Percentiles rank a stretch among this genome's conserved stretches.
Conservation (phyloP, 345 rosid species). For the Salix exigua region DNA sequence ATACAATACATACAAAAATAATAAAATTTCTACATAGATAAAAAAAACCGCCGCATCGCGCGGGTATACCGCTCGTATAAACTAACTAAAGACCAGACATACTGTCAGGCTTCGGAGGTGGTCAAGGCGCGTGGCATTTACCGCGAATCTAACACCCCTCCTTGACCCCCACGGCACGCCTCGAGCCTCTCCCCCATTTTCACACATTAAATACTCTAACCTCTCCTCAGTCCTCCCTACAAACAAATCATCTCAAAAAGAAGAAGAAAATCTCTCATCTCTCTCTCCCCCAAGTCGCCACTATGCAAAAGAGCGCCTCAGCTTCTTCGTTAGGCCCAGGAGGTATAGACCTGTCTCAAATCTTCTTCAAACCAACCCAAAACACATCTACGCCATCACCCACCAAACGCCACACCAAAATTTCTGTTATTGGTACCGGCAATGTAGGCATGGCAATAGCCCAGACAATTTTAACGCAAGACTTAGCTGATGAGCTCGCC, state of each 20-base stretch:
- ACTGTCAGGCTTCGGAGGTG: too few relatives aligned
- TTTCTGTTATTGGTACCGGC: slow-evolving; percentile 82
- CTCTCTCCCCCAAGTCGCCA: neutral
- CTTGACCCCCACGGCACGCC: neutral
- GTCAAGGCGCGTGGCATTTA: too few relatives aligned
- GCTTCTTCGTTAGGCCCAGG: slow-evolving; percentile 56
- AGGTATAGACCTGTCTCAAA: slow-evolving; percentile 56
- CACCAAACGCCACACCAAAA: slow-evolving; percentile 54
- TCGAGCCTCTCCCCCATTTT: neutral
- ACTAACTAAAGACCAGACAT: too few relatives aligned
- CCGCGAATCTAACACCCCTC: too few relatives aligned
- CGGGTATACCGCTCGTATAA: too few relatives aligned
- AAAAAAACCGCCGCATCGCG: too few relatives aligned
- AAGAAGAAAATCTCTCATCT: neutral
- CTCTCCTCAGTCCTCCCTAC: too few relatives aligned
- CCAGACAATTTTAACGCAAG: slow-evolving; percentile 90
- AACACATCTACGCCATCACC: slow-evolving; percentile 51
- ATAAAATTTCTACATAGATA: too few relatives aligned
- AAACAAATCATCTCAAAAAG: neutral
- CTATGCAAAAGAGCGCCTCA: slow-evolving; percentile 58
- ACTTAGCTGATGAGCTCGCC: slow-evolving; percentile 65
- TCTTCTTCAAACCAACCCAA: slow-evolving; percentile 67
- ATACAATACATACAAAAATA: too few relatives aligned
- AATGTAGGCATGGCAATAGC: slow-evolving; percentile 99
- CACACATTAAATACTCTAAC: neutral